Evolutionary conservation across 371 early-diverging fungal genomes (phyloP).

Genomic region (Mortierella sp.): DNA sequence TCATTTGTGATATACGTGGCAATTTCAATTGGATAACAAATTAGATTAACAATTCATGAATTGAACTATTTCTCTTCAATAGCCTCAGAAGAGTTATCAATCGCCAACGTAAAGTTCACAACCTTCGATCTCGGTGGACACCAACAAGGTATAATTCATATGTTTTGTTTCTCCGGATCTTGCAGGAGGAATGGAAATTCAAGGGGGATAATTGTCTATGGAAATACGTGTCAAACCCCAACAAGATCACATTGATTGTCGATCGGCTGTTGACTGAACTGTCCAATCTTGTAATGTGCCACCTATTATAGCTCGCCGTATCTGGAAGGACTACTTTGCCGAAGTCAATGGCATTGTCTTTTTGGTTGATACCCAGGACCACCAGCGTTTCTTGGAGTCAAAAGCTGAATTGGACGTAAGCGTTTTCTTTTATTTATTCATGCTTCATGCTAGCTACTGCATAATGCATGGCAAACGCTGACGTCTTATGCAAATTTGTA

Average conservation of each 20-base stretch:
- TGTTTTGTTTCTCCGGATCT: slow-evolving; percentile 1
- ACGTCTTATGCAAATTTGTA: background rate
- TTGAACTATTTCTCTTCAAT: slow-evolving; percentile 11
- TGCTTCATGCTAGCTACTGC: background rate
- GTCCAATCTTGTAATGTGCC: background rate
- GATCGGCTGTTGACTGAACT: background rate
- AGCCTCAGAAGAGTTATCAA: slow-evolving; percentile 97
- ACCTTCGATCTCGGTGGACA: slow-evolving; percentile 99
- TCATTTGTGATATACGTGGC: background rate
- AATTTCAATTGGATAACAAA: background rate
- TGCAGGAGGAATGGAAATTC: background rate
- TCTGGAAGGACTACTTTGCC: slow-evolving; percentile 99
- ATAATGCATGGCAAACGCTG: background rate
- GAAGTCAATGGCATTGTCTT: slow-evolving; percentile 98
- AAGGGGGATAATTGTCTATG: background rate
- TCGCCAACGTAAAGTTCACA: slow-evolving; percentile 96
- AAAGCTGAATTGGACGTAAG: slow-evolving; percentile 96
- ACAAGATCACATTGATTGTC: background rate
- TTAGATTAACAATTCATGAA: background rate
- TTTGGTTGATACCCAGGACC: slow-evolving; percentile 94
- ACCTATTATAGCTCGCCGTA: slow-evolving; percentile 82
- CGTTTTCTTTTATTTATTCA: slow-evolving; percentile 7
- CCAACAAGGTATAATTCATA: slow-evolving; percentile 74
- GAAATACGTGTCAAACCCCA: slow-evolving; percentile 12
- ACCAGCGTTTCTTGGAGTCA: slow-evolving; percentile 86